Conservation (phyloP, 2,329 filamentous ascomycete genomes). For the Leptosphaerulina australis region DNA sequence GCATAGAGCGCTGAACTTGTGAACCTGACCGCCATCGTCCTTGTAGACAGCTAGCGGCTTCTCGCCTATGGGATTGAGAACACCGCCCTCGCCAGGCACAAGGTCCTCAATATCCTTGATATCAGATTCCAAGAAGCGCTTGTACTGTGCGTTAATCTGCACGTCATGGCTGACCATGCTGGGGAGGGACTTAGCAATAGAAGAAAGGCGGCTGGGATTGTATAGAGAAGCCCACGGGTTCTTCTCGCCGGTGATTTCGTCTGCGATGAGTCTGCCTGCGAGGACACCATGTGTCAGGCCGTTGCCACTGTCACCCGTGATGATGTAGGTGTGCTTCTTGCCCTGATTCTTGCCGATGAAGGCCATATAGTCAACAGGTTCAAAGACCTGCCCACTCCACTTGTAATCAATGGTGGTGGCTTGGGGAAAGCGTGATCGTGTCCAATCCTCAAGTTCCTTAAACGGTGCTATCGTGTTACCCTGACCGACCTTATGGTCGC, state of each 20-base stretch:
- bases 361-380: conserved; percentile 61
- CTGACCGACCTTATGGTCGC: conserved; percentile 65
- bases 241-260: conserved; percentile 58
- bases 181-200: conserved; percentile 54
- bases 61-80: conserved; percentile 56
- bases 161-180: conserved; percentile 59
- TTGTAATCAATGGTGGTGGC: conserved; percentile 59
- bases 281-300: conserved; percentile 63
- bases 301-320: conserved; percentile 64
- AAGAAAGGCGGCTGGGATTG: conserved; percentile 55
- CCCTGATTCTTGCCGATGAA: conserved; percentile 64
- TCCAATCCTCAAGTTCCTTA: conserved; percentile 60
- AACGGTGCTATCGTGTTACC: conserved; percentile 55
- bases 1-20: conserved; percentile 61
- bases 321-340: conserved; percentile 58
- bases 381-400: conserved; percentile 65
- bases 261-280: conserved; percentile 59
- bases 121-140: conserved; percentile 60
- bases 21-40: conserved; percentile 59
- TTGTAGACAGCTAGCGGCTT: conserved; percentile 63
- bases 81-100: conserved; percentile 56
- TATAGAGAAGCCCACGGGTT: conserved; percentile 61
- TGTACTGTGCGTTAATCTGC: conserved; percentile 63
- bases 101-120: conserved; percentile 64
- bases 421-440: conserved; percentile 59